Conservation (phyloP, 768 basidiomycete genomes). For the Lentinula sp. region DNA sequence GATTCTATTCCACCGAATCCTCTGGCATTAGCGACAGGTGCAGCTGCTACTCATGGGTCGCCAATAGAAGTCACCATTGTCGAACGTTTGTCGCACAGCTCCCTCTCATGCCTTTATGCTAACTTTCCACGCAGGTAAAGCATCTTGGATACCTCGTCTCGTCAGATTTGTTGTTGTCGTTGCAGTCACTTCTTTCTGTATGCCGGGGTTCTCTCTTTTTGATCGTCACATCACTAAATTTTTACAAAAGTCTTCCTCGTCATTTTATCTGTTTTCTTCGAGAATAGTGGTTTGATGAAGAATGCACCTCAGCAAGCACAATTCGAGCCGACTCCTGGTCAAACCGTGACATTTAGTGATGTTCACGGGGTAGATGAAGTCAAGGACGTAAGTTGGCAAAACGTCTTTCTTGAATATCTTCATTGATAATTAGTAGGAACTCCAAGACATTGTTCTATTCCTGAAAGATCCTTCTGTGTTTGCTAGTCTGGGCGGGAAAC, state of each 20-base stretch:
- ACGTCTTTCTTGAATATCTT: not conserved
- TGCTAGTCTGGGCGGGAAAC: constrained; percentile 84
- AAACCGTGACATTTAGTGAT: constrained; percentile 86
- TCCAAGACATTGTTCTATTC: constrained; percentile 93
- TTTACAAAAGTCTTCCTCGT: constrained; percentile 64
- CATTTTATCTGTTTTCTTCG: constrained; percentile 81
- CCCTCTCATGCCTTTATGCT: not conserved
- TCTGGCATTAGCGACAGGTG: constrained; percentile 23
- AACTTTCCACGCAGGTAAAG: constrained; percentile 44
- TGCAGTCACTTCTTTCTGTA: constrained; percentile 60
- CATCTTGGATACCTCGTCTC: constrained; percentile 57
- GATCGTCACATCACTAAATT: not conserved
- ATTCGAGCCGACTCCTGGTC: constrained; percentile 78
- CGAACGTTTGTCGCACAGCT: constrained; percentile 53
- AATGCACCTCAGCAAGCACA: constrained; percentile 75
- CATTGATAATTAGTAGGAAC: constrained; percentile 47
- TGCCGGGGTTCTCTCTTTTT: constrained; percentile 20
- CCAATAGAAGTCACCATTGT: constrained; percentile 81
- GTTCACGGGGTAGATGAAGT: constrained; percentile 98
- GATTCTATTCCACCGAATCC: not conserved
- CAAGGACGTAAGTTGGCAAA: constrained; percentile 57
- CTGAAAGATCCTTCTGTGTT: constrained; percentile 90
- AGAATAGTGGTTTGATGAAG: constrained; percentile 91
- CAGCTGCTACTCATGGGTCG: constrained; percentile 26
- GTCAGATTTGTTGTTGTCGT: constrained; percentile 56